Conservation (phyloP, 164 flowering plant genomes). For the Nymphaea colorata region DNA sequence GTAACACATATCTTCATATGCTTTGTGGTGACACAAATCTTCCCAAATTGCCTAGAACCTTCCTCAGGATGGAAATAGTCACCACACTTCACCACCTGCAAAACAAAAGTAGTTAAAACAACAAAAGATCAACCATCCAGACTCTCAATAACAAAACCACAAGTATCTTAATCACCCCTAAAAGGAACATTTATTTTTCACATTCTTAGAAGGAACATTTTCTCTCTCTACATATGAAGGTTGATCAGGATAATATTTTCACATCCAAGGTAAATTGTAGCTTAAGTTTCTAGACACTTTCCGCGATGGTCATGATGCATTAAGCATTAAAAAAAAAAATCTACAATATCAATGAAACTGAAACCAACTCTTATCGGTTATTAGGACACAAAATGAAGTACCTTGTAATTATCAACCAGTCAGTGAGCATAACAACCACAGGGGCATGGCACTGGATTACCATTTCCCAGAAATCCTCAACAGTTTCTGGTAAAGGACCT, state of each 20-base stretch:
- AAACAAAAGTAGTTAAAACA: no score
- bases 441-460: constrained; percentile 73
- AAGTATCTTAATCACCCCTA: no score
- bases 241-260: no score
- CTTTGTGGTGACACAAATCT: constrained; percentile 43
- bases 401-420: constrained; percentile 69
- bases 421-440: constrained; percentile 85
- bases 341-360: background rate
- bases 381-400: constrained; percentile 18
- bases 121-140: background rate
- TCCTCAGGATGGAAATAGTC: constrained; percentile 83
- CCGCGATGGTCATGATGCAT: no score
- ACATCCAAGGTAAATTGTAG: no score
- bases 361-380: background rate
- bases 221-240: no score
- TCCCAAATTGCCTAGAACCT: constrained; percentile 77
- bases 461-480: constrained; percentile 99
- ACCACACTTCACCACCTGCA: constrained; percentile 85
- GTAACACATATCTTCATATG: constrained; percentile 40
- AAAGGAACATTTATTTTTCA: no score
- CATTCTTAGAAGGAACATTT: no score
- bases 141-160: background rate
- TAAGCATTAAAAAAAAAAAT: no score
- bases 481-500: constrained; percentile 93
- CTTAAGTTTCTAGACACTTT: no score